Evolutionary conservation across 169 alveolate species (phyloP).

Genomic region (Plasmodium knowlesi): DNA sequence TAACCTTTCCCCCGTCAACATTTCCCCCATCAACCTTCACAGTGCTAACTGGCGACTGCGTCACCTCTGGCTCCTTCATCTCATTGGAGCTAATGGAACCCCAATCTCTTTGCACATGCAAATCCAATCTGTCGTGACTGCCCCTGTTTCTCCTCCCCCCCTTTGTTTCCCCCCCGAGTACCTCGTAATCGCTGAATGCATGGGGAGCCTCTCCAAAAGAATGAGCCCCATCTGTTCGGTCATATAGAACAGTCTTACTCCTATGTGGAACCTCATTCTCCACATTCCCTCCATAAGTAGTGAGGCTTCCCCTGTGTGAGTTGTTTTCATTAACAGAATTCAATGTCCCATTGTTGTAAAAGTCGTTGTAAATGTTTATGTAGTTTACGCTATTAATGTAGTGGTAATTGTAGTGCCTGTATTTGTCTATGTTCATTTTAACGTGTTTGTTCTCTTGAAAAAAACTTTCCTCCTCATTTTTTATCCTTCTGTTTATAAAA

Average conservation of each 20-base stretch:
- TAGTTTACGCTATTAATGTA: constrained; percentile 55
- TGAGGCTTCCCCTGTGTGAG: background rate
- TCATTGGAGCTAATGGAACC: background rate
- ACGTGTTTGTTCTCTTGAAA: constrained; percentile 42
- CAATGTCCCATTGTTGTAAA: constrained; percentile 31
- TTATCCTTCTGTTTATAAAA: constrained; percentile 28
- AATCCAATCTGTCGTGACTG: background rate
- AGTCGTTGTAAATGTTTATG: constrained; percentile 53
- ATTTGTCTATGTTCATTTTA: constrained; percentile 55
- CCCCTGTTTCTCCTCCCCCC: background rate
- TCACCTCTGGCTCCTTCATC: background rate
- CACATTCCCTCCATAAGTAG: background rate
- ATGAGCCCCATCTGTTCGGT: background rate
- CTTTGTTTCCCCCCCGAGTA: background rate
- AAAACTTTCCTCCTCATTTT: constrained; percentile 43
- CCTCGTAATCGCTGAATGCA: constrained; percentile 29
- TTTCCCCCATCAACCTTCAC: no score
- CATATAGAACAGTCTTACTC: background rate
- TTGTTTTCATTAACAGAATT: background rate
- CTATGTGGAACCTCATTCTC: background rate
- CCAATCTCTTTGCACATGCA: background rate
- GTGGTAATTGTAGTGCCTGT: constrained; percentile 51
- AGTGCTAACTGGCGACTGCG: background rate
- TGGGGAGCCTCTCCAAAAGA: background rate
- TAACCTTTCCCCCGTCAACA: no score